Base-by-base conservation (phyloP, 257 asterid species). In the Knoxia roxburghii region DNA sequence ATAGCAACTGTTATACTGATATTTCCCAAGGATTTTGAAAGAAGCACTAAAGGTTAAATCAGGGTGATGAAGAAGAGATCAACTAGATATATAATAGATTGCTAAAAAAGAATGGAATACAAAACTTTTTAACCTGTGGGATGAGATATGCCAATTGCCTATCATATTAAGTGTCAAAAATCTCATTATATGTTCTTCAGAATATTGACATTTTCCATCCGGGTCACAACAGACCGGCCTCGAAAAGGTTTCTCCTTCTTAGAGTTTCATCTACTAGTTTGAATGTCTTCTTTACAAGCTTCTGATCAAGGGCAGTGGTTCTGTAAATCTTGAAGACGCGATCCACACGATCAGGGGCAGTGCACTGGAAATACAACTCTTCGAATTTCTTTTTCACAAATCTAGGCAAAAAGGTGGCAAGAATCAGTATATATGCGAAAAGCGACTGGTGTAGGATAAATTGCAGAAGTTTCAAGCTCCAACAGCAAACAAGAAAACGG, bases 211-310 rank as follows among this genome's bases (percentile, higher is more conserved):
- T 69, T 67, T 67, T 39, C 65, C 62, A 14, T 53, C 54, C 45
- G 65, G 62, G 72, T 92, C 82, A 90, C 84, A 93, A 81, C 50
- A 93, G 75, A 64, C 99, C 99, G 6, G 99, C 99, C 82, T 94
- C 99, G 24, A 90, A 83, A 61, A 94, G 83, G 80, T 85, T 94
- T 76, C 99, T 80, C 86, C 97, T 85, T 73, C 96, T 88, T 89
- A 94, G 73, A 30, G 99, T 94, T 82, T 94, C 99, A 17, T 94
- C 97, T 1, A 94, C 96, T 73, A 94, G 84, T 81, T 94, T 94
- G 96, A 94, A 94, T 24, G 99, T 94, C 87, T 94, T 94, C 88
- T 94, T 94, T 75, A 94, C 97, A 40, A 94, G 96, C 84, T 90
- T 90, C 84, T 88, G 96, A 76, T 94, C 99, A 55, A 94, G 87